Evolutionary conservation across 352 stramenopile genomes (phyloP).

Genomic region (Albugo candida): DNA sequence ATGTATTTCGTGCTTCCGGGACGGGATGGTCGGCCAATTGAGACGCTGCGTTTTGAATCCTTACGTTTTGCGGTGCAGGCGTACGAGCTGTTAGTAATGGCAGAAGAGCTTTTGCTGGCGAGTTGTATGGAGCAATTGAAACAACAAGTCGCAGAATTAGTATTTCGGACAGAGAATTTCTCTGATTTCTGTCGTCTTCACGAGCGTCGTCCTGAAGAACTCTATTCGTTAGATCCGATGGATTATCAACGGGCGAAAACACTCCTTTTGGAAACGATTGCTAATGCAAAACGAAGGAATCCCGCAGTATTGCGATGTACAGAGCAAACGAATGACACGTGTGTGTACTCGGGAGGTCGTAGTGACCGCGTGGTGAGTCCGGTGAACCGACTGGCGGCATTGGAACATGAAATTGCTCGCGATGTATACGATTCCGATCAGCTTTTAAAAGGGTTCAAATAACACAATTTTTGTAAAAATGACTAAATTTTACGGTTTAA

Average conservation of each 20-base stretch:
- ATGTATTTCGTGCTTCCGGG: conserved; percentile 74
- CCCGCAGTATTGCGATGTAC: too few relatives aligned
- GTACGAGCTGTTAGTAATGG: conserved; percentile 38
- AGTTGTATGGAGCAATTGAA: conserved; percentile 33
- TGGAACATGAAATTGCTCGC: too few relatives aligned
- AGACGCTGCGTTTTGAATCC: conserved; percentile 48
- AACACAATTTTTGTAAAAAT: background rate
- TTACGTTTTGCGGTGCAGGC: conserved; percentile 44
- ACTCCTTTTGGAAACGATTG: conserved; percentile 41
- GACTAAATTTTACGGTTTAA: too few relatives aligned
- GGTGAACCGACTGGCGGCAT: too few relatives aligned
- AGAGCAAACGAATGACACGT: too few relatives aligned
- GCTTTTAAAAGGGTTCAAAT: background rate
- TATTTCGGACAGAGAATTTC: conserved; percentile 36
- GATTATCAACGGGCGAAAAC: conserved; percentile 43
- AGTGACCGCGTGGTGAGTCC: too few relatives aligned
- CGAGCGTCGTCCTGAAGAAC: conserved; percentile 7
- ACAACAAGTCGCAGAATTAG: conserved; percentile 26
- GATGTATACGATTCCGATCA: too few relatives aligned
- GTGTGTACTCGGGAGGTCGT: too few relatives aligned
- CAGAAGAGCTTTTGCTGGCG: conserved; percentile 14
- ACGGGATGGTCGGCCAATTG: conserved; percentile 30
- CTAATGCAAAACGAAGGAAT: background rate
- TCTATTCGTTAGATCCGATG: conserved; percentile 47
- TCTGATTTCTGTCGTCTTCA: conserved; percentile 22